Conservation (phyloP, 441 rosid genomes). For the Erodium moschatum region DNA sequence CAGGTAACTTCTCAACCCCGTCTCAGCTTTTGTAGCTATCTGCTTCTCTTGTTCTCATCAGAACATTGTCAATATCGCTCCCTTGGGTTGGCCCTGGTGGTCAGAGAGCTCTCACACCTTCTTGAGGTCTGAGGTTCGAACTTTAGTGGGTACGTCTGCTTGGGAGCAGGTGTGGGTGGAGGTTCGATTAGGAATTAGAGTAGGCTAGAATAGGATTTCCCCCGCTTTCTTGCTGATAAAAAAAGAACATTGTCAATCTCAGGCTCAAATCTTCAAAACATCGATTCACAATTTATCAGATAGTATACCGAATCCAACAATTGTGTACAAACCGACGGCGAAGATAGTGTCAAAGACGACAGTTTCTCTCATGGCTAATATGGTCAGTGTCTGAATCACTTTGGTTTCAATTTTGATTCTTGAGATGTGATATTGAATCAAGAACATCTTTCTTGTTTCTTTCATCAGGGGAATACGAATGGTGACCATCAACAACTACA, state of each 20-base stretch:
- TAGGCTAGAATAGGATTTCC: no score
- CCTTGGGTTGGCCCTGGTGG: no score
- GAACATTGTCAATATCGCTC: no score
- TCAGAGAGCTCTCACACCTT: no score
- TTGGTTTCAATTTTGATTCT: not conserved
- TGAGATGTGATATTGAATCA: not conserved
- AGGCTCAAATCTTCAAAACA: constrained; percentile 28
- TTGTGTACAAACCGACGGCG: constrained; percentile 71
- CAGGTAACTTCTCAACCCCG: constrained; percentile 31
- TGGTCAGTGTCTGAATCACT: constrained; percentile 36
- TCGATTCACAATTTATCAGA: not conserved
- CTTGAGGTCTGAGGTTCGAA: no score
- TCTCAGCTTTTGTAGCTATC: no score
- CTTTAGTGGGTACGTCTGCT: no score
- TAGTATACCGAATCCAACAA: constrained; percentile 18
- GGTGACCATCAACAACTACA: not conserved
- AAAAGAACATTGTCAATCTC: constrained; percentile 18
- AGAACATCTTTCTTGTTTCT: not conserved
- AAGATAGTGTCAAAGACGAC: constrained; percentile 71
- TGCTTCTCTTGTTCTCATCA: no score
- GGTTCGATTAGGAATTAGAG: no score
- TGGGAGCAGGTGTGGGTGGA: no score
- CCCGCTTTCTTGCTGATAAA: no score
- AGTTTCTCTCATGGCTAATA: constrained; percentile 58
- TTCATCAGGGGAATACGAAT: constrained; percentile 39